Evolutionary conservation across 2,329 filamentous ascomycete species (phyloP), one percentile per base, ranked within the genome.

Genomic region (Uncinocarpus reesii): DNA sequence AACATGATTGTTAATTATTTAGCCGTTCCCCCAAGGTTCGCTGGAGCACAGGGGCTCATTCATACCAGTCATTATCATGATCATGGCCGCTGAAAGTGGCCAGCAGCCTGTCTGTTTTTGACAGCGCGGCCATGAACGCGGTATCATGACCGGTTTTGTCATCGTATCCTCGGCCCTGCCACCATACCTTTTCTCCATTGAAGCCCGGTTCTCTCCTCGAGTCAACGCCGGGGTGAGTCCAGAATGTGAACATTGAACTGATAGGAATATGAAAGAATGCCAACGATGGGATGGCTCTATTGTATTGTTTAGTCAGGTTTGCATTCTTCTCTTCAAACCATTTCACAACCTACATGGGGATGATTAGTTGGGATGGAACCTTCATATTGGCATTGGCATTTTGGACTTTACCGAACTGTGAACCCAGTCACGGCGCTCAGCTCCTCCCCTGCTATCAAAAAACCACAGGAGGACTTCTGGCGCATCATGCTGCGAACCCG

Each of bases 191-290:
- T 37, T 37, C 35, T 21, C 20, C 15, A 21, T 37, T 21, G 20
- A 37, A 10, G 20, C 35, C 35, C n/a, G 35, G 35, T 21, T 37
- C 35, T n/a, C n/a, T 37, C 7, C 20, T 7, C 7, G 35, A n/a
- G 35, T 37, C 35, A 37, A 37, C 35, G 10, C 35, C 20, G n/a
- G n/a, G n/a, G 7, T 15, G 7, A 37, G n/a, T 21, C 20, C 20
- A 21, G 3, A 37, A 37, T 8, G 35, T n/a, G 15, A 37, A 37
- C 20, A n/a, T 37, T 16, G 35, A 37, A 21, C 8, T 37, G 15
- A 37, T 10, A 37, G 35, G 35, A 4, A 37, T 37, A 37, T 37
- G 35, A 21, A 37, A 37, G 35, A 37, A 37, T 15, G 35, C 35
- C 7, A 37, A n/a, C 15, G 35, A 37, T 2, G 35, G 35, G 35